Conservation (phyloP, 2,329 filamentous ascomycete species). For the Verticillium nubilum region DNA sequence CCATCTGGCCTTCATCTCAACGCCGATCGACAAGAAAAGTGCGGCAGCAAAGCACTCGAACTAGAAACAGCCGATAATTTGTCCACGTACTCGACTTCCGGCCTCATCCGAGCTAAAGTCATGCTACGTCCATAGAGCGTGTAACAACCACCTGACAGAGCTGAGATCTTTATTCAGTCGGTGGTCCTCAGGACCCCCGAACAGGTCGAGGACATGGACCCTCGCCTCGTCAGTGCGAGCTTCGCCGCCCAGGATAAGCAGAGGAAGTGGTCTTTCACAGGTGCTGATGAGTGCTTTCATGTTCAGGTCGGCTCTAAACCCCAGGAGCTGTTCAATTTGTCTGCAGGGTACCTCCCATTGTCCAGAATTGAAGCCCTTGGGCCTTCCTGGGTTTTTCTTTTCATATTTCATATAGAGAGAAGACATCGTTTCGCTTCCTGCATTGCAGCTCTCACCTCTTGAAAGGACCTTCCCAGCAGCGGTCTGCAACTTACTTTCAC, state of each 20-base stretch:
- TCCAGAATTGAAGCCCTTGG: too few relatives aligned
- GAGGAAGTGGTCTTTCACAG: conserved; percentile 15
- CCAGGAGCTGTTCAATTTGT: not conserved
- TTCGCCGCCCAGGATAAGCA: conserved; percentile 18
- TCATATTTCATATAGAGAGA: too few relatives aligned
- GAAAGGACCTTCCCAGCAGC: too few relatives aligned
- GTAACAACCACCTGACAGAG: conserved; percentile 11
- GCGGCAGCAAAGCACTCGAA: not conserved
- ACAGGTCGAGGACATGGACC: conserved; percentile 13
- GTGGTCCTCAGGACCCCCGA: conserved; percentile 16
- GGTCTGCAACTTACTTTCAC: too few relatives aligned
- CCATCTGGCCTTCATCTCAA: not conserved
- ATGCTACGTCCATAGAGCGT: conserved; percentile 26
- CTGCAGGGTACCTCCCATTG: too few relatives aligned
- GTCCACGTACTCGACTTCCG: conserved; percentile 8
- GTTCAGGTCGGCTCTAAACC: not conserved
- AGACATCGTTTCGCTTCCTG: too few relatives aligned
- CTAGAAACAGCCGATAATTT: conserved; percentile 1
- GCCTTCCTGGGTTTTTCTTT: too few relatives aligned
- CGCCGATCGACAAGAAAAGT: not conserved
- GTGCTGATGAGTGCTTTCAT: not conserved
- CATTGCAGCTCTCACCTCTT: too few relatives aligned
- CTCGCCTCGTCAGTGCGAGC: conserved; percentile 16
- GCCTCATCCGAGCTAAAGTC: conserved; percentile 18
- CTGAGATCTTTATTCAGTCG: not conserved